Base-by-base conservation (phyloP, 305 asterid genomes). In the Solanum hybrid region DNA sequence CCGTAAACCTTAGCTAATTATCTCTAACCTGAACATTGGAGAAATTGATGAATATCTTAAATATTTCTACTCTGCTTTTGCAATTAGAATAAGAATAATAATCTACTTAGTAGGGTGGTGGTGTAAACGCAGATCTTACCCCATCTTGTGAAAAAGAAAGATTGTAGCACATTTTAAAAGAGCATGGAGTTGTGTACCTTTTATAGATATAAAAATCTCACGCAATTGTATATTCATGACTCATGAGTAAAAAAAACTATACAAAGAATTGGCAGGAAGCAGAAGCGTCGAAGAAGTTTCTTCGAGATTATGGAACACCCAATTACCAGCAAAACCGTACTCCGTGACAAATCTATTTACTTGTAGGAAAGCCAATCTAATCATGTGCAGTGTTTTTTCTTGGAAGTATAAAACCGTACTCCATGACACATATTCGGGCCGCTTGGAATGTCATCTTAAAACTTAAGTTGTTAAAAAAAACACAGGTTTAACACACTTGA, bases 61-160 rank as follows among this genome's bases (percentile, higher is more conserved):
- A 51, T 51, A 0, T 51, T 15, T 51, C 66, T 51, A 0, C 0
- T 15, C 10, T 51, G n/a, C 66, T 15, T 51, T 51, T 51, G 66
- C 15, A 51, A 51, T 51, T 15, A 51, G n/a, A 15, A 51, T 42
- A 42, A 42, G 17, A 42, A 42, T 42, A 42, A 42, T 0, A 40
- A 42, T 42, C 0, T 42, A 42, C 0, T 42, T 42, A 51, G 66
- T 51, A 51, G 64, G 1, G 64, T 0, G 66, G n/a, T 15, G 3
- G 66, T 51, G 73, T 66, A 66, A 0, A 66, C 3, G 0, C 31
- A 4, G 15, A 24, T 51, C 0, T 51, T 51, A 15, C 1, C n/a
- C 8, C 9, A 1, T 60, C 71, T 60, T 60, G 71, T 19, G 26
- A 60, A 60, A 10, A 66, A 9, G 6, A 14, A 27, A 71, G 32